These are phyloP conservation scores for Trichophyton benhamiae DNA, from an alignment of 2,329 filamentous ascomycete genomes.

Conservation along the genomic window DNA sequence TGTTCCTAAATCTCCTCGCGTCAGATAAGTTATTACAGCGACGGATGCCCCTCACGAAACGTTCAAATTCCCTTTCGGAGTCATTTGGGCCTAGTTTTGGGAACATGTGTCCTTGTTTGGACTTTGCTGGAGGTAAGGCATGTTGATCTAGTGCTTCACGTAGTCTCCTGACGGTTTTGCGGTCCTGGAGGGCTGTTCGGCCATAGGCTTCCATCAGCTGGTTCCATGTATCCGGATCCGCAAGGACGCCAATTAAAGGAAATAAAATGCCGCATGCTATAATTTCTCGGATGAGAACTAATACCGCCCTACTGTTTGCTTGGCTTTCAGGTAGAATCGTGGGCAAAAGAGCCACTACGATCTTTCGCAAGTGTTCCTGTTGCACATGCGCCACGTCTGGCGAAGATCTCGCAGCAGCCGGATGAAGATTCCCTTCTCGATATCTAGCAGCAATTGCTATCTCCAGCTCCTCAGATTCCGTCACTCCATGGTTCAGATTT, in stretches of 20 bases:
- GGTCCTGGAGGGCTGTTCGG: conserved; percentile 77
- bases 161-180: conserved; percentile 85
- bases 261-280: conserved; percentile 83
- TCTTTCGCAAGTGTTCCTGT: conserved; percentile 72
- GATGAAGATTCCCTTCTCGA: conserved; percentile 73
- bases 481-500: conserved; percentile 77
- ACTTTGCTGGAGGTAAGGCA: conserved; percentile 64
- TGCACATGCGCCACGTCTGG: conserved; percentile 74
- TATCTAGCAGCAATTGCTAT: conserved; percentile 93
- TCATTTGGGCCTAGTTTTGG: conserved; percentile 71
- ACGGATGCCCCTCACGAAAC: conserved; percentile 79
- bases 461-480: conserved; percentile 92
- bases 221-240: conserved; percentile 95
- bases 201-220: conserved; percentile 85
- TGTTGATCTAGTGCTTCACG: conserved; percentile 88
- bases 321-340: conserved; percentile 60
- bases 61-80: conserved; percentile 84
- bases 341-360: conserved; percentile 62
- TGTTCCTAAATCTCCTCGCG: conserved; percentile 79
- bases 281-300: conserved; percentile 72
- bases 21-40: conserved; percentile 87
- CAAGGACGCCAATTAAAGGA: conserved; percentile 65
- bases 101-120: conserved; percentile 53
- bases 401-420: conserved; percentile 69
- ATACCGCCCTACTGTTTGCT: conserved; percentile 67